These are phyloP conservation scores for Ganoderma boninense DNA, from an alignment of 1,284 basidiomycete genomes.

Conservation along the genomic window DNA sequence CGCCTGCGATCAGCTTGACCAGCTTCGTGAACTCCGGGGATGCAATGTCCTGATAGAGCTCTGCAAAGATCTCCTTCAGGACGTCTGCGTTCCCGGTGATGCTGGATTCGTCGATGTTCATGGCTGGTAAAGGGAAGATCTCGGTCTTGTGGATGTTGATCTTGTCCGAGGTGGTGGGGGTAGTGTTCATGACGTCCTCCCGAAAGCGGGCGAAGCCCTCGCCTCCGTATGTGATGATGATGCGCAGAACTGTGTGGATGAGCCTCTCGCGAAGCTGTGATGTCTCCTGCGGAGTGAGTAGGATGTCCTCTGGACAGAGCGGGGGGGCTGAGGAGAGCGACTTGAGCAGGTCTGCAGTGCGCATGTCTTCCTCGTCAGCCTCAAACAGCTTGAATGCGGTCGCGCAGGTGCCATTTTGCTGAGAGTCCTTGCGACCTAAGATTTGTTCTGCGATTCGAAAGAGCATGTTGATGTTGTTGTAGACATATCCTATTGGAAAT, in stretches of 20 bases:
- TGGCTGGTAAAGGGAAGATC: conserved; percentile 40
- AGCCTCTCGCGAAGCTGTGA: conserved; percentile 26
- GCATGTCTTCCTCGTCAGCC: conserved; percentile 34
- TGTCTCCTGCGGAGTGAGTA: conserved; percentile 33
- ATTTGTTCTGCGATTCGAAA: conserved; percentile 43
- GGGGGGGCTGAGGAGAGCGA: conserved; percentile 35
- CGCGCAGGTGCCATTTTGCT: conserved; percentile 43
- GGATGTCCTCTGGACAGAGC: conserved; percentile 37
- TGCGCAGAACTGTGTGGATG: conserved; percentile 41
- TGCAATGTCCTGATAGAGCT: conserved; percentile 17
- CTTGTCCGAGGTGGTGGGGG: conserved; percentile 33
- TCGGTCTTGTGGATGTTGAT: conserved; percentile 30
- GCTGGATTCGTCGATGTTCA: conserved; percentile 48
- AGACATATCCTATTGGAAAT: too few species aligned
- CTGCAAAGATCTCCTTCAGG: conserved; percentile 42
- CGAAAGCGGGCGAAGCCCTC: conserved; percentile 39
- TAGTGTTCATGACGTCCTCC: conserved; percentile 25
- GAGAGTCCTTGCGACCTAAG: conserved; percentile 41
- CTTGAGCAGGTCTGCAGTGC: conserved; percentile 25
- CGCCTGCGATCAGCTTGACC: conserved; percentile 4
- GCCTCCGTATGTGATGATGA: conserved; percentile 41
- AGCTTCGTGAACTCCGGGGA: neutral
- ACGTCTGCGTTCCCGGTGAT: conserved; percentile 47
- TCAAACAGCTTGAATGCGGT: conserved; percentile 37
- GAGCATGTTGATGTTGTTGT: conserved; percentile 48